Evolutionary conservation across 1,284 basidiomycete genomes (phyloP).

Genomic region (Athelia psychrophila): DNA sequence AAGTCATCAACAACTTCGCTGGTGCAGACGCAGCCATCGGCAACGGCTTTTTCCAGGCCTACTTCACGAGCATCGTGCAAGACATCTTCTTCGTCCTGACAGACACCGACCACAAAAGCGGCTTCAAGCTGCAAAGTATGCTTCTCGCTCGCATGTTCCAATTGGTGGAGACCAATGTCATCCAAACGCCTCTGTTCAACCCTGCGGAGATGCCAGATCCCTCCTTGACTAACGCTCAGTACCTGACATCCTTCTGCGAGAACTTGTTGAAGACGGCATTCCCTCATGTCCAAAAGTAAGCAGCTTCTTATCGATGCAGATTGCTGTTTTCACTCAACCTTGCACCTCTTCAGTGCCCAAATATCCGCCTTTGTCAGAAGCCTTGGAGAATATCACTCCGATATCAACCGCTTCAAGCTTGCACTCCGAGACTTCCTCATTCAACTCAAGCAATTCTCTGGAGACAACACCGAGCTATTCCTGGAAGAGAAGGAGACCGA

Average conservation of each 20-base stretch:
- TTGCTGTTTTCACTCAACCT: constrained; percentile 6
- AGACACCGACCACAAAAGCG: constrained; percentile 98
- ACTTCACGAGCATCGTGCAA: constrained; percentile 91
- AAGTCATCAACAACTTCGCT: constrained; percentile 96
- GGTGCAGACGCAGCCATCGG: constrained; percentile 75
- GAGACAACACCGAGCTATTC: constrained; percentile 80
- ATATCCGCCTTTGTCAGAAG: constrained; percentile 79
- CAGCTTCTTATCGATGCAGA: constrained; percentile 15
- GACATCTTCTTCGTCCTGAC: constrained; percentile 98
- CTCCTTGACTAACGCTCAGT: constrained; percentile 78
- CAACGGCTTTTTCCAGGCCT: constrained; percentile 87
- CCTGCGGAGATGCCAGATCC: constrained; percentile 73
- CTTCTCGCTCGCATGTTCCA: constrained; percentile 95
- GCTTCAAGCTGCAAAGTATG: constrained; percentile 88
- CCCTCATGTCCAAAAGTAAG: constrained; percentile 84
- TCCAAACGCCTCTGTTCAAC: constrained; percentile 88
- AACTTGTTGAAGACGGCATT: constrained; percentile 88
- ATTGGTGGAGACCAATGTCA: constrained; percentile 82
- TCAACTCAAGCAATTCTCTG: constrained; percentile 91
- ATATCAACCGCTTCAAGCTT: constrained; percentile 92
- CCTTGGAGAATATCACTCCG: constrained; percentile 84
- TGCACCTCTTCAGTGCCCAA: constrained; percentile 47
- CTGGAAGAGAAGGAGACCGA: constrained; percentile 96
- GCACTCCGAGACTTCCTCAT: constrained; percentile 92
- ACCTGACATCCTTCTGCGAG: constrained; percentile 87